These are phyloP conservation scores for Fonsecaea multimorphosa DNA, from an alignment of 2,329 filamentous ascomycete genomes.

Conservation along the genomic window DNA sequence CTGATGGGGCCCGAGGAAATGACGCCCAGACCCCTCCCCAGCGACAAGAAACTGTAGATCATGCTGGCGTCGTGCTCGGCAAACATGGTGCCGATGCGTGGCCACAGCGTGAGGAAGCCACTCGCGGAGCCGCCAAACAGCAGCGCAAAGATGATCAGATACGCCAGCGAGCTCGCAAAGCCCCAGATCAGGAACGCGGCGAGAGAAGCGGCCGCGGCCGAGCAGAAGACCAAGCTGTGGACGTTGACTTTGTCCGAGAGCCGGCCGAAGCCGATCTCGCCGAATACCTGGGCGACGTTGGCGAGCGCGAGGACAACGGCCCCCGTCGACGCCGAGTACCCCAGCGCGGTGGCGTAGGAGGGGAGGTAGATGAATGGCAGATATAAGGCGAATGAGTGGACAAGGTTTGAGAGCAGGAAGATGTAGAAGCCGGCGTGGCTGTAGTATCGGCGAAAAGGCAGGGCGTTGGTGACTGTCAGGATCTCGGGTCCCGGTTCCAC, in stretches of 20 bases:
- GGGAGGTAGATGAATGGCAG: slow-evolving; percentile 47
- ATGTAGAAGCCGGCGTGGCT: slow-evolving; percentile 35
- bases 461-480: background rate
- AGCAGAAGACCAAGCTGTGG: slow-evolving; percentile 52
- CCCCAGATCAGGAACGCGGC: slow-evolving; percentile 58
- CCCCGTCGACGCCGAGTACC: slow-evolving; percentile 23
- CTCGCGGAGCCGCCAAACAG: slow-evolving; percentile 54
- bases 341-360: slow-evolving; percentile 39
- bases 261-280: slow-evolving; percentile 45
- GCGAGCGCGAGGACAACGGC: slow-evolving; percentile 41
- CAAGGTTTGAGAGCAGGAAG: slow-evolving; percentile 48
- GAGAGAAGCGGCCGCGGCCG: slow-evolving; percentile 49
- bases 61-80: slow-evolving; percentile 53
- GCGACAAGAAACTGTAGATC: slow-evolving; percentile 56
- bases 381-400: slow-evolving; percentile 47
- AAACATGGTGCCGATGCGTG: slow-evolving; percentile 54
- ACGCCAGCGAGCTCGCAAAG: slow-evolving; percentile 49
- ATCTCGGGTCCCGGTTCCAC: background rate
- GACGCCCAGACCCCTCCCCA: slow-evolving; percentile 59
- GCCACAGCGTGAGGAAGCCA: slow-evolving; percentile 51
- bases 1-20: slow-evolving; percentile 59
- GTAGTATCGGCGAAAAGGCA: slow-evolving; percentile 12
- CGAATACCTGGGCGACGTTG: slow-evolving; percentile 47
- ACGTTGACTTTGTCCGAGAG: slow-evolving; percentile 51
- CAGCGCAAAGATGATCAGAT: slow-evolving; percentile 50